These are phyloP conservation scores for Fusarium buharicum DNA, from an alignment of 2,329 filamentous ascomycete genomes.

Conservation along the genomic window DNA sequence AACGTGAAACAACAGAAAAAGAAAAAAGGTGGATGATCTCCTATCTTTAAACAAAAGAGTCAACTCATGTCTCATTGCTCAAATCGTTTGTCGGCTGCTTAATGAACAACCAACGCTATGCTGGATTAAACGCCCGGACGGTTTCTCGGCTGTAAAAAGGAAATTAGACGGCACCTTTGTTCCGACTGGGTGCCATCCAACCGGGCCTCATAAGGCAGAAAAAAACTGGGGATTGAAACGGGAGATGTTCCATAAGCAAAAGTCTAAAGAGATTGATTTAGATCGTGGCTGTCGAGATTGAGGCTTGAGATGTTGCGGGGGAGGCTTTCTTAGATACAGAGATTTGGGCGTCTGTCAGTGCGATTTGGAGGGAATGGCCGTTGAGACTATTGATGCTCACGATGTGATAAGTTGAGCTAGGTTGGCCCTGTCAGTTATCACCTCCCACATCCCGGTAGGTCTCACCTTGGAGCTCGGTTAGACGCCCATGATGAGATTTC, in stretches of 20 bases:
- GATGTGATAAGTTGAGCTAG: constrained; percentile 8
- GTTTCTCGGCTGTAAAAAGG: constrained; percentile 17
- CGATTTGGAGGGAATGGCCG: not conserved
- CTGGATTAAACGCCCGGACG: constrained; percentile 17
- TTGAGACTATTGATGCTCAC: constrained; percentile 18
- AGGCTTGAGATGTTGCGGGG: constrained; percentile 5
- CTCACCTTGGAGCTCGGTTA: too few relatives aligned
- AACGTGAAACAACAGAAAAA: not conserved
- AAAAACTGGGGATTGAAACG: constrained; percentile 3
- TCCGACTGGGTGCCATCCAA: constrained; percentile 14
- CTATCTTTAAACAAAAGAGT: constrained; percentile 10
- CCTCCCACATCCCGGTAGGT: not conserved
- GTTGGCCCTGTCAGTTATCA: not conserved
- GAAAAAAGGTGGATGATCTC: constrained; percentile 1
- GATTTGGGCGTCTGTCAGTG: constrained; percentile 6
- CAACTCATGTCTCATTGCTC: constrained; percentile 10
- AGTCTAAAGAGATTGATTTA: not conserved
- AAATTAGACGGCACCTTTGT: constrained; percentile 19
- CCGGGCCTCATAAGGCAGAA: constrained; percentile 10
- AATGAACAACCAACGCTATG: constrained; percentile 18
- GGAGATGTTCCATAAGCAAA: constrained; percentile 1
- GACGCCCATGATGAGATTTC: constrained; percentile 2
- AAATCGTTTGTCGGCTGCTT: constrained; percentile 26
- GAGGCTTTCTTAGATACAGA: not conserved
- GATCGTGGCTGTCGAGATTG: not conserved